Evolutionary conservation across 192 early-diverging fungal genomes (phyloP).

Genomic region (Entomortierella chlamydospora): DNA sequence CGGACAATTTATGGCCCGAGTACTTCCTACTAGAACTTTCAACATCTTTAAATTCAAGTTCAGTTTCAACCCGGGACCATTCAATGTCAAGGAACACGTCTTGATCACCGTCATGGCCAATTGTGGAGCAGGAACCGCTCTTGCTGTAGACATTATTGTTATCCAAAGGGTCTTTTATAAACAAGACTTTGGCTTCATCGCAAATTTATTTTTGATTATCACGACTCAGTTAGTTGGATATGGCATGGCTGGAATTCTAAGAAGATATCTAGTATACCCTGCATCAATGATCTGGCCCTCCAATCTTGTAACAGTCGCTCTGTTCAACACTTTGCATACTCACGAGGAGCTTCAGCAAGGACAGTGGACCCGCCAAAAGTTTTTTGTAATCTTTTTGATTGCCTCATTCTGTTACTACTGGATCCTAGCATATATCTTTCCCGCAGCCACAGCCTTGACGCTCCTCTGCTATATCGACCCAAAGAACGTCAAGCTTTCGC

Average conservation of each 20-base stretch:
- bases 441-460: constrained; percentile 38
- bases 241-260: constrained; percentile 81
- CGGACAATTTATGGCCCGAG: constrained; percentile 36
- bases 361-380: constrained; percentile 48
- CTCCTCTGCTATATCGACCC: constrained; percentile 42
- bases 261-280: constrained; percentile 85
- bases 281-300: constrained; percentile 90
- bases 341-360: constrained; percentile 25
- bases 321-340: constrained; percentile 61
- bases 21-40: constrained; percentile 11
- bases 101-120: constrained; percentile 66
- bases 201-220: constrained; percentile 68
- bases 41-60: constrained; percentile 10
- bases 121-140: constrained; percentile 64
- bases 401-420: constrained; percentile 64
- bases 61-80: constrained; percentile 54
- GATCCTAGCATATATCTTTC: constrained; percentile 53
- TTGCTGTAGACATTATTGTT: constrained; percentile 69
- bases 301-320: constrained; percentile 67
- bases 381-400: constrained; percentile 56
- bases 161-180: constrained; percentile 72
- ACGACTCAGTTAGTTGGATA: constrained; percentile 71
- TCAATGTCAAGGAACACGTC: constrained; percentile 78
- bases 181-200: constrained; percentile 66
- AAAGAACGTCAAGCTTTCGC: constrained; percentile 31